Base-by-base conservation (phyloP, 2,329 filamentous ascomycete species). In the Elsinoe perseae region DNA sequence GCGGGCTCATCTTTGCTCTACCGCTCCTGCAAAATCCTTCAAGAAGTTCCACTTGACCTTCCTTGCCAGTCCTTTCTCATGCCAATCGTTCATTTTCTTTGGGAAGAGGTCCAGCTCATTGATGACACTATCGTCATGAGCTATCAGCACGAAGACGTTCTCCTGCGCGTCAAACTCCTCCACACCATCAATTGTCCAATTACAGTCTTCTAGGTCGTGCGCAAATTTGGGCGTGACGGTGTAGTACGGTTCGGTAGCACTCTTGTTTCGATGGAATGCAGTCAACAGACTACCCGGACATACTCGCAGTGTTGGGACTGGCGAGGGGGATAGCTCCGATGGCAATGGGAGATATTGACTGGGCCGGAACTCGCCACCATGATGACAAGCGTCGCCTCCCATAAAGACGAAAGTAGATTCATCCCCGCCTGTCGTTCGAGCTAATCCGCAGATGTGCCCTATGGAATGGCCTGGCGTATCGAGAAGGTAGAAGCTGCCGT, bases 401-500 rank as follows among this genome's bases (percentile, higher is more conserved):
- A 80, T 74, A 60, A 79, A 70, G 25, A 79, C 70, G 61, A 79
- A 80, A 0, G 70, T 71, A 16, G 69, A 65, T 14, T 56, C 16
- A 1, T 64, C 65, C 9, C 57, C 58, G 2, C 62, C 61, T 2
- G 66, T 61, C 0, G 72, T 75, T 6, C 78, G 68, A 1, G 75
- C 78, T 0, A 81, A 68, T 2, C 70, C 78, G 57, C 72, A 74
- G n/a, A 78, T 66, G 61, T 80, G 77, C 1, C 75, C 77, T 9
- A 77, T 64, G 0, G 74, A 72, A 61, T 81, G 78, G 1, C 80
- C 80, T 0, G 78, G 78, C 2, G 74, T 72, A 60, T 79, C 69
- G 25, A 82, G 69, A 1, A 82, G 69, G 62, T 80, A 81, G 60
- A 83, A 79, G 20, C 69, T 74, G 0, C 79, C 79, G 62, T 83